Evolutionary conservation across 2,329 filamentous ascomycete genomes (phyloP), one percentile per base, ranked within the genome.

Genomic region (Aspergillus cejpii): DNA sequence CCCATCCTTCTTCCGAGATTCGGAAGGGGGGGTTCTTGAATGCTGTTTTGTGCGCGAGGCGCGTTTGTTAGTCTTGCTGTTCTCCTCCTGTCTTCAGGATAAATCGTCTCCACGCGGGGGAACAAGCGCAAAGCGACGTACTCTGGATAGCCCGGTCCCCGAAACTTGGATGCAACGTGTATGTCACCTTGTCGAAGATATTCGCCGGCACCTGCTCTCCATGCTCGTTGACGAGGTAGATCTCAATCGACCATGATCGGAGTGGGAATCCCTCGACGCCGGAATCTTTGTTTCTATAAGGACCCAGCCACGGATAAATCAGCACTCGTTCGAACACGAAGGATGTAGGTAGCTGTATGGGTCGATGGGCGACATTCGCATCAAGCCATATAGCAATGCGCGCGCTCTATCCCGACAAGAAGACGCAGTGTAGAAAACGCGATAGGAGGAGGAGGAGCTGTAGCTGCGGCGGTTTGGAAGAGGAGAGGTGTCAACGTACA

Each of bases 1-100:
- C 92, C 92, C 92, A 98, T 56, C 92, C 92, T 70, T 96, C 87
- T 69, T 98, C 94, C 52, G 81, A 76, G 68, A 94, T 94, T 54
- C 78, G 78, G 73, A 97, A 98, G 0, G 92, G 92, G 0, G 89
- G 80, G 53, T 85, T 83, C 62, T 83, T 84, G 73, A 95, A 85
- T 19, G 80, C 87, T 92, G 27, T 34, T 38, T 23, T 37, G 24
- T 27, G 41, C 19, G 19, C 27, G 24, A n/a, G n/a, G n/a, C n/a
- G n/a, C n/a, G n/a, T n/a, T n/a, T 34, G 41, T 54, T n/a, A 49
- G 47, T 36, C 21, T 36, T 31, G 24, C 11, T 19, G n/a, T 10
- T 15, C n/a, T 28, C 3, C n/a, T 17, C n/a, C 12, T 24, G 3
- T 17, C 21, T 1, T 24, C 17, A 3, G 36, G 11, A 6, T 5